phyloP scores from a whole-genome alignment of 106 monocot genomes.

The Phalaenopsis aphrodite region DNA sequence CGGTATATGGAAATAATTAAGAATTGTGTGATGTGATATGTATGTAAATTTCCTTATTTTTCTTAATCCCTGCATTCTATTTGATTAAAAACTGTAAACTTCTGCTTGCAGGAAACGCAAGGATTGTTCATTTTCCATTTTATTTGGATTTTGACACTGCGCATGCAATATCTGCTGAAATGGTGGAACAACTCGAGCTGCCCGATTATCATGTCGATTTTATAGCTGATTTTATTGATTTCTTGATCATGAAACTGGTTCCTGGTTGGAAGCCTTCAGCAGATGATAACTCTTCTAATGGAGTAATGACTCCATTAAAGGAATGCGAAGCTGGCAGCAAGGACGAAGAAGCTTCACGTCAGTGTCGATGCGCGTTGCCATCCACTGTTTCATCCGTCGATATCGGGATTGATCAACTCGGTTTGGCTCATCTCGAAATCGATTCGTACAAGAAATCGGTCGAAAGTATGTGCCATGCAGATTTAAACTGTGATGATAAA shows the following conservation, averaged over 20 bases:
- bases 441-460: slow-evolving; percentile 6
- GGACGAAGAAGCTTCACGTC: background rate
- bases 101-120: slow-evolving; percentile 23
- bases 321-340: slow-evolving; percentile 5
- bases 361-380: slow-evolving; percentile 2
- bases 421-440: slow-evolving; percentile 12
- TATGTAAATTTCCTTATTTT: background rate
- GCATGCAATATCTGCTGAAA: slow-evolving; percentile 46
- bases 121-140: slow-evolving; percentile 47
- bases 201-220: slow-evolving; percentile 50
- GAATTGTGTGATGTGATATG: too few relatives aligned
- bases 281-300: slow-evolving; percentile 20
- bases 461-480: background rate
- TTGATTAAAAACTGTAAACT: slow-evolving; percentile 15
- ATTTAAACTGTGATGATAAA: slow-evolving; percentile 19
- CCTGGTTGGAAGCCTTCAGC: slow-evolving; percentile 34
- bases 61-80: slow-evolving; percentile 21
- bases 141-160: slow-evolving; percentile 55
- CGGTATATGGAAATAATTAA: too few relatives aligned
- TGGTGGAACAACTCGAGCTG: slow-evolving; percentile 48
- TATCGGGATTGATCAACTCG: slow-evolving; percentile 9
- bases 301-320: slow-evolving; percentile 9
- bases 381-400: slow-evolving; percentile 3
- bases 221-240: slow-evolving; percentile 66
- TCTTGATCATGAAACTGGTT: slow-evolving; percentile 41